A percentile compares a stretch with the other conserved stretches of the same genome.
Evolutionary conservation across 208 protist species (phyloP).

Genomic region (Phytomonas sp.): DNA sequence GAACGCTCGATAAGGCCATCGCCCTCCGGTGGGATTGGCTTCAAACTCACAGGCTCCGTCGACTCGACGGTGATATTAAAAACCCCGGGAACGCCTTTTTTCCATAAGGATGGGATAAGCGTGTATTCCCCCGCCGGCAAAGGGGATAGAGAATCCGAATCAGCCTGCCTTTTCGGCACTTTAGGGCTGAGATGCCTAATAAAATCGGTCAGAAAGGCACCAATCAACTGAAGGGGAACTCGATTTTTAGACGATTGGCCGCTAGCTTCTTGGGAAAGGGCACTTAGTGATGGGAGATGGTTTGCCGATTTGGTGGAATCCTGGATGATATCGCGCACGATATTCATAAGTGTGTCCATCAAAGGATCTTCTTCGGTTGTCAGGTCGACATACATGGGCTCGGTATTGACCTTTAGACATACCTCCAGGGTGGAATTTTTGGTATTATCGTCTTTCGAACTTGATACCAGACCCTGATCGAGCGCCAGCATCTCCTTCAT

Average conservation of each 20-base stretch:
- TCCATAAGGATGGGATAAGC: slow-evolving; percentile 49
- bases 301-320: background rate
- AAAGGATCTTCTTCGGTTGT: no score
- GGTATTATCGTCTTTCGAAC: no score
- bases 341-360: no score
- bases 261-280: background rate
- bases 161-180: background rate
- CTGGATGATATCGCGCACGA: no score
- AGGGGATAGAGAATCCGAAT: slow-evolving; percentile 18
- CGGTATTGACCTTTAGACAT: no score
- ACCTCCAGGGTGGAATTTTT: no score
- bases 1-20: slow-evolving; percentile 29
- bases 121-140: slow-evolving; percentile 69
- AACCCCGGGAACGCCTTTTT: slow-evolving; percentile 38
- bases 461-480: no score
- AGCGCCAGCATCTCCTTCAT: no score
- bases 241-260: background rate
- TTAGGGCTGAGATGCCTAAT: background rate
- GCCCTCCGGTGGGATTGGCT: slow-evolving; percentile 34
- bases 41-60: slow-evolving; percentile 43
- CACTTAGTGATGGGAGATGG: background rate
- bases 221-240: background rate
- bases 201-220: background rate
- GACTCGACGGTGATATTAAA: slow-evolving; percentile 63
- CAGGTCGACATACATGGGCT: no score